These are phyloP conservation scores for Talaromyces sp. DNA, from an alignment of 2,329 filamentous ascomycete genomes.

Conservation along the genomic window DNA sequence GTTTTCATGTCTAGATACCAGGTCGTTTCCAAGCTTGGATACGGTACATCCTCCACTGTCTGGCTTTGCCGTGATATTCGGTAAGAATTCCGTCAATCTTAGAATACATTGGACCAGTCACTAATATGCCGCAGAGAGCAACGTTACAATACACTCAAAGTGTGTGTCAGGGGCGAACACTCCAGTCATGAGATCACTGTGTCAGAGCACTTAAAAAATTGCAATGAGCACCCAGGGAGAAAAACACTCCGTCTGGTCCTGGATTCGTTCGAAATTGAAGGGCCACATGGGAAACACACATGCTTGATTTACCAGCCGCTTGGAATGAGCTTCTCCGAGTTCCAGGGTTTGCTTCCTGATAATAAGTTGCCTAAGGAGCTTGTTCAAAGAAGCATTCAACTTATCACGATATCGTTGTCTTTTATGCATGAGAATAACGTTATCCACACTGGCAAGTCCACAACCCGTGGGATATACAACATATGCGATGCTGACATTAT, in stretches of 20 bases:
- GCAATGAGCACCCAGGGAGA: conserved; percentile 22
- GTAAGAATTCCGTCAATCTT: too few relatives aligned
- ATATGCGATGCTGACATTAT: background rate
- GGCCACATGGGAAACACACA: conserved; percentile 15
- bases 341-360: conserved; percentile 25
- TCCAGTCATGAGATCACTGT: conserved; percentile 19
- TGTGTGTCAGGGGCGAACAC: conserved; percentile 12
- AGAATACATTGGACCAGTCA: too few relatives aligned
- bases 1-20: too few relatives aligned
- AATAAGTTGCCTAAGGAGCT: conserved; percentile 17
- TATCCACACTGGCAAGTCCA: conserved; percentile 40
- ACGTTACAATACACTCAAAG: conserved; percentile 14
- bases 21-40: too few relatives aligned
- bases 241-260: conserved; percentile 15
- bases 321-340: conserved; percentile 36
- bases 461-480: too few relatives aligned
- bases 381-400: conserved; percentile 53
- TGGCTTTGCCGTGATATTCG: too few relatives aligned
- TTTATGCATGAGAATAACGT: conserved; percentile 56
- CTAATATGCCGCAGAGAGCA: conserved; percentile 12
- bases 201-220: conserved; percentile 19
- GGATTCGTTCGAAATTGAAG: conserved; percentile 1
- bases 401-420: conserved; percentile 78
- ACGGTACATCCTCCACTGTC: too few relatives aligned
- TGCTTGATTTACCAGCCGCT: conserved; percentile 38